Base-by-base conservation (phyloP, 345 rosid species). In the Streptanthus diversifolius region DNA sequence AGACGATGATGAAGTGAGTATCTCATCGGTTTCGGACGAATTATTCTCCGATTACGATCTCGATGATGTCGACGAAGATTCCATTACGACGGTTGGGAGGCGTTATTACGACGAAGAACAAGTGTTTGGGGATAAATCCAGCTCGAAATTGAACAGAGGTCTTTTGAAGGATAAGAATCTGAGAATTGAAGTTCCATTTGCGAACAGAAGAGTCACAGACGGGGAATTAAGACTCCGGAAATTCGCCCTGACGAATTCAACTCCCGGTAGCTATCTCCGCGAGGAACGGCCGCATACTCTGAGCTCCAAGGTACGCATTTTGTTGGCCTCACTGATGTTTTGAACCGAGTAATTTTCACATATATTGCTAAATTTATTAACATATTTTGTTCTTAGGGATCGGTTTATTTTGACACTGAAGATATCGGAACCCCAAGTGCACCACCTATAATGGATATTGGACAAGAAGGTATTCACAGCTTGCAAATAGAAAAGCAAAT, bases 391-490 rank as follows among this genome's bases (percentile, higher is more conserved):
- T 77, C 0, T 49, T 11, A 87, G 92, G 85, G 79, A 47, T 40
- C 73, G 61, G 68, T 71, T 54, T 76, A 77, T 68, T 75, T 77
- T 41, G 84, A 68, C 45, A 36, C 52, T 4, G 85, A 67, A 57
- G 89, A 84, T 74, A 58, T 88, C 39, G 90, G 99, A 32, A 95
- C 97, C 27, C 96, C 97, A 40, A 95, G 97, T 66, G 99, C 99
- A 40, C 97, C 96, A 54, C 97, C 96, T 51, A 86, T 91, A 21
- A 54, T 81, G 81, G 93, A 83, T 68, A 82, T 14, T 49, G 86
- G 77, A 57, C 66, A 79, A 41, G 88, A 87, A 40, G 72, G 22
- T 21, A 30, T 30, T 30, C 76, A 17, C 44, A 70, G 58, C 59
- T 69, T 77, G 73, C 79, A 52, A 15, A 68, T 77, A 51, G 91